Conservation (phyloP, 345 rosid species). For the Melaleuca alternifolia region DNA sequence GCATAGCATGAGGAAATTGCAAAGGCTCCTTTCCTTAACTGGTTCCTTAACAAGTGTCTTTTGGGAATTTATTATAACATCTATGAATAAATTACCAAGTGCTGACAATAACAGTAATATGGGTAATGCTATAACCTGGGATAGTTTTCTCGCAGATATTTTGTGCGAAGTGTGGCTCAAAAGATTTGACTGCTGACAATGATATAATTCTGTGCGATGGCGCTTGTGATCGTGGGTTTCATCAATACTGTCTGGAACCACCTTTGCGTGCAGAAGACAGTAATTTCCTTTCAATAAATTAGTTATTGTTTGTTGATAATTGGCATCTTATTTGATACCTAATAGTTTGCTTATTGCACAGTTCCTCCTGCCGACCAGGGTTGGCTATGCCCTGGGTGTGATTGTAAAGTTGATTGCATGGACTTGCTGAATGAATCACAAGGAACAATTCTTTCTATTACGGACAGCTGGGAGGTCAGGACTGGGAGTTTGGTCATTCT, state of each 20-base stretch:
- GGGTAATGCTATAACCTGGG: slow-evolving; percentile 10
- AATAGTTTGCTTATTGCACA: slow-evolving; percentile 13
- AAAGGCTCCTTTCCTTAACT: background rate
- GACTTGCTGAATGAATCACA: slow-evolving; percentile 64
- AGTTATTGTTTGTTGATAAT: slow-evolving; percentile 4
- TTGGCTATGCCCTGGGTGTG: slow-evolving; percentile 96
- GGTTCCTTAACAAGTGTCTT: background rate
- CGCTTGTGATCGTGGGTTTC: slow-evolving; percentile 89
- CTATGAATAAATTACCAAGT: background rate
- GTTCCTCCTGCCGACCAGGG: slow-evolving; percentile 95
- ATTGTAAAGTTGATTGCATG: slow-evolving; percentile 80
- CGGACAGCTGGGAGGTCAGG: slow-evolving; percentile 78
- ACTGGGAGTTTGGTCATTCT: background rate
- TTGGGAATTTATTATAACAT: background rate
- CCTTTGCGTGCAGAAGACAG: slow-evolving; percentile 85
- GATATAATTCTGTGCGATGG: slow-evolving; percentile 99
- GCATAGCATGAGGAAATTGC: background rate
- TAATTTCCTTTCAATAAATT: slow-evolving; percentile 24
- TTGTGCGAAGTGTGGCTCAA: slow-evolving; percentile 93
- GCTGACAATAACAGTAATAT: background rate
- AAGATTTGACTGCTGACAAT: slow-evolving; percentile 65
- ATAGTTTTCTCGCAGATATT: slow-evolving; percentile 55
- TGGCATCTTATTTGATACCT: background rate
- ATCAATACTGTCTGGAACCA: slow-evolving; percentile 82
- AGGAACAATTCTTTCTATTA: slow-evolving; percentile 54